Evolutionary conservation across 805 yeast genomes (phyloP).

Genomic region (Saturnispora halmiae): DNA sequence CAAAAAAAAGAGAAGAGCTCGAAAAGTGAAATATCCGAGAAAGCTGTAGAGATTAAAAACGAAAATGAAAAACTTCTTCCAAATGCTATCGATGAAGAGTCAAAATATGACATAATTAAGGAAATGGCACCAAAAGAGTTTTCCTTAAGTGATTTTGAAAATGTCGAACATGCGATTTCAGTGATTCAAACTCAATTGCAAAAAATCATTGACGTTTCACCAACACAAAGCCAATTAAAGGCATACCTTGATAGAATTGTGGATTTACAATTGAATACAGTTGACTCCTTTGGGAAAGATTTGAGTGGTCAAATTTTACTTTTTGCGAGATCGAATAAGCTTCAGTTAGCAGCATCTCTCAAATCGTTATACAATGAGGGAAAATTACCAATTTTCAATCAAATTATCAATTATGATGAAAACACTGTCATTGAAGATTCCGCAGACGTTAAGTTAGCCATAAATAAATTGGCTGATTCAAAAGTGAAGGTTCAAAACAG

Average conservation of each 20-base stretch:
- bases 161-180: constrained; percentile 44
- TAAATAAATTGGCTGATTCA: constrained; percentile 10
- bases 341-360: constrained; percentile 52
- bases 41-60: constrained; percentile 5
- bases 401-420: constrained; percentile 38
- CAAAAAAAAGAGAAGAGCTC: constrained; percentile 6
- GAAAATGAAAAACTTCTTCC: constrained; percentile 1
- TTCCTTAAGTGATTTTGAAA: constrained; percentile 12
- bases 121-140: constrained; percentile 1
- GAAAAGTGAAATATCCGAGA: constrained; percentile 4
- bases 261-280: constrained; percentile 1
- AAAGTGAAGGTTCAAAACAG: constrained; percentile 14
- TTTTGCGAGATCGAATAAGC: constrained; percentile 42
- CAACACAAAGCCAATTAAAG: constrained; percentile 38
- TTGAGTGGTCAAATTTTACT: constrained; percentile 38
- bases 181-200: constrained; percentile 44
- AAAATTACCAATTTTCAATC: constrained; percentile 44
- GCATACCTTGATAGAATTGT: constrained; percentile 19
- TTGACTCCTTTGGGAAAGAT: constrained; percentile 9
- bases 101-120: constrained; percentile 5
- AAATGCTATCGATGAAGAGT: neutral
- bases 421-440: constrained; percentile 17
- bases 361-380: constrained; percentile 44
- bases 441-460: constrained; percentile 13
- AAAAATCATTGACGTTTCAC: constrained; percentile 47